phyloP scores from a whole-genome alignment of 2,329 filamentous ascomycete species.

The Coniochaeta sp. region DNA sequence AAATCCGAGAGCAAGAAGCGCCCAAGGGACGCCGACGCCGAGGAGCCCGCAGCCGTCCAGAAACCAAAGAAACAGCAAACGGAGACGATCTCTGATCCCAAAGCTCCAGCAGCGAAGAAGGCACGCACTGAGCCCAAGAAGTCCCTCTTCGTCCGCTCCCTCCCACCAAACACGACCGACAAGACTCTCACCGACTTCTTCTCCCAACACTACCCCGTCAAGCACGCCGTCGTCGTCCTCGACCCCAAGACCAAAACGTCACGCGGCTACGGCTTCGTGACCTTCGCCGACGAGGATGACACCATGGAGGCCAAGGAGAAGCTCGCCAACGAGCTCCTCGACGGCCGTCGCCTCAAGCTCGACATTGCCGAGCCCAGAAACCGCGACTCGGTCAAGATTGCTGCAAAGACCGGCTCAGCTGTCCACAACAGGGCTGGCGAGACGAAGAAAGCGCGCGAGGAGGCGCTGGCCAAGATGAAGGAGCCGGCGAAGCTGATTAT shows the following conservation, averaged over 20 bases:
- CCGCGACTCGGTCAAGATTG: slow-evolving; percentile 46
- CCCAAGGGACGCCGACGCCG: slow-evolving; percentile 27
- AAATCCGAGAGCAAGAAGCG: slow-evolving; percentile 22
- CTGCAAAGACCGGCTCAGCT: slow-evolving; percentile 22
- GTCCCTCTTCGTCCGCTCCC: slow-evolving; percentile 85
- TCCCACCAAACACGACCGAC: slow-evolving; percentile 71
- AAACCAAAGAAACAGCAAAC: slow-evolving; percentile 8
- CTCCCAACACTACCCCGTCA: slow-evolving; percentile 88
- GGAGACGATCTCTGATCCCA: neutral
- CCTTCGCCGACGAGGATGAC: slow-evolving; percentile 90
- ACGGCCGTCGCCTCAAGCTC: slow-evolving; percentile 75
- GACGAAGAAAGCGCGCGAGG: slow-evolving; percentile 47
- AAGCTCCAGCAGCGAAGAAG: slow-evolving; percentile 37
- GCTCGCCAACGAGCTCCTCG: slow-evolving; percentile 69
- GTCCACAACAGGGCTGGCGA: slow-evolving; percentile 29
- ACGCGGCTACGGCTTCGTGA: slow-evolving; percentile 93
- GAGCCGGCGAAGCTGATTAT: slow-evolving; percentile 75
- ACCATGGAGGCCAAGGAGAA: slow-evolving; percentile 73
- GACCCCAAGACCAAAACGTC: slow-evolving; percentile 82
- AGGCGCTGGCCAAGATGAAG: slow-evolving; percentile 52
- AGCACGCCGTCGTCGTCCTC: slow-evolving; percentile 87
- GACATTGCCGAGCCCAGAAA: slow-evolving; percentile 84
- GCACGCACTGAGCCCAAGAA: slow-evolving; percentile 52
- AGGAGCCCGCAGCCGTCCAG: slow-evolving; percentile 13
- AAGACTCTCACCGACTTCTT: slow-evolving; percentile 83